A percentile compares a stretch with the other conserved stretches of the same genome.
Evolutionary conservation across 176 grass and related monocot species (phyloP).

Genomic region (Calamus simplicifolius): DNA sequence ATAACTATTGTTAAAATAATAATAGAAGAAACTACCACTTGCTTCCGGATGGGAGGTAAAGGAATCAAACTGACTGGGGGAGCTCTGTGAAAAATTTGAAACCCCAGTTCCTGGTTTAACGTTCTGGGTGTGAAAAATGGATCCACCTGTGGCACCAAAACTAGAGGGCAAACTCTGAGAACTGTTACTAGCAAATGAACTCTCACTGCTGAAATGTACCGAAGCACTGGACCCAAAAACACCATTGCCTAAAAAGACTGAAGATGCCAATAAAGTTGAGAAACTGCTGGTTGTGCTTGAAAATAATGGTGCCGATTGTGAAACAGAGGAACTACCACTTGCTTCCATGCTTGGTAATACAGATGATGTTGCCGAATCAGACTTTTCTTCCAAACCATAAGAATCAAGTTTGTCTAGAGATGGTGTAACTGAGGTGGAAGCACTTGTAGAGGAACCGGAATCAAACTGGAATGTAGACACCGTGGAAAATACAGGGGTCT

Average conservation of each 20-base stretch:
- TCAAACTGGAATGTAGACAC: conserved; percentile 1
- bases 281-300: not conserved
- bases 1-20: too few species aligned
- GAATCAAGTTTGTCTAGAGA: not conserved
- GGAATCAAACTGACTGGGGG: conserved; percentile 5
- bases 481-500: not conserved
- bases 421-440: not conserved
- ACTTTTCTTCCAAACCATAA: not conserved
- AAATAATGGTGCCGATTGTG: not conserved
- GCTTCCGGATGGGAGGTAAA: not conserved
- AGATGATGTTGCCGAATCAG: not conserved
- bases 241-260: not conserved
- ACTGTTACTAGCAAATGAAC: not conserved
- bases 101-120: not conserved
- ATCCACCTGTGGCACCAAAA: not conserved
- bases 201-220: not conserved
- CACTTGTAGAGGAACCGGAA: not conserved
- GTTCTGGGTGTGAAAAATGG: not conserved
- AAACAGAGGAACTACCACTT: not conserved
- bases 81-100: not conserved
- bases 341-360: not conserved
- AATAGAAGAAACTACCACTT: too few species aligned
- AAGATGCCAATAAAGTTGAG: not conserved
- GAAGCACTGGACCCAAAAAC: conserved; percentile 6
- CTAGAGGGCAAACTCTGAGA: not conserved